phyloP scores from a whole-genome alignment of 768 basidiomycete genomes.

The Podaxis sp. region DNA sequence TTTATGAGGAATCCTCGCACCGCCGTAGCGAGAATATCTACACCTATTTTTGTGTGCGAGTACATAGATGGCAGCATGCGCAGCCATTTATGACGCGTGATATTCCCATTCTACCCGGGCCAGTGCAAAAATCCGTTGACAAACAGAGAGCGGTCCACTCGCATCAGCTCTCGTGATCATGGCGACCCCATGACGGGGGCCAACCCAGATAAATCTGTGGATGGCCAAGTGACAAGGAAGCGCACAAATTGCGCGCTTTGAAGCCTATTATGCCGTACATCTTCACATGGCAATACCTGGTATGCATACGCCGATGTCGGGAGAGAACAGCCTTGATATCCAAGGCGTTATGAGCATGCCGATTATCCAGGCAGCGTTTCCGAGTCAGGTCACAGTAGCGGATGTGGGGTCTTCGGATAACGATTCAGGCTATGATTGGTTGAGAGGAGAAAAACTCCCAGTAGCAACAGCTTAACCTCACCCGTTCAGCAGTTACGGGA shows the following conservation, averaged over 20 bases:
- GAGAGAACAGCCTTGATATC: background rate
- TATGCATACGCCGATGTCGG: background rate
- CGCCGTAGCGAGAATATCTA: background rate
- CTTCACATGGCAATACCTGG: background rate
- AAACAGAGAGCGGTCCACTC: background rate
- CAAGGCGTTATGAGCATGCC: background rate
- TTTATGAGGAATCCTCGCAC: background rate
- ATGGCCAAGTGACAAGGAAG: background rate
- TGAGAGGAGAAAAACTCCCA: background rate
- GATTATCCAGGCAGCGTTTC: background rate
- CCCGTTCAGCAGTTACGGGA: background rate
- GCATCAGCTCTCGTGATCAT: conserved; percentile 1
- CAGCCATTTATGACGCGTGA: conserved; percentile 1
- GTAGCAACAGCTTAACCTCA: background rate
- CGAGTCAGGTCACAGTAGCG: background rate
- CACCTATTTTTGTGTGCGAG: conserved; percentile 4
- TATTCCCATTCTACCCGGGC: background rate
- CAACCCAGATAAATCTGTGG: background rate
- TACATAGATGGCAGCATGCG: background rate
- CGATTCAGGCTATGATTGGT: background rate
- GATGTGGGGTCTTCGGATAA: background rate
- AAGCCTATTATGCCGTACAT: background rate
- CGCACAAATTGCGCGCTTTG: background rate
- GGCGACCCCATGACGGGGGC: background rate
- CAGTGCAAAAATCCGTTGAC: background rate